Evolutionary conservation across 2,329 filamentous ascomycete species (phyloP), one percentile per base, ranked within the genome.

Genomic region (Aquanectria penicillioides): DNA sequence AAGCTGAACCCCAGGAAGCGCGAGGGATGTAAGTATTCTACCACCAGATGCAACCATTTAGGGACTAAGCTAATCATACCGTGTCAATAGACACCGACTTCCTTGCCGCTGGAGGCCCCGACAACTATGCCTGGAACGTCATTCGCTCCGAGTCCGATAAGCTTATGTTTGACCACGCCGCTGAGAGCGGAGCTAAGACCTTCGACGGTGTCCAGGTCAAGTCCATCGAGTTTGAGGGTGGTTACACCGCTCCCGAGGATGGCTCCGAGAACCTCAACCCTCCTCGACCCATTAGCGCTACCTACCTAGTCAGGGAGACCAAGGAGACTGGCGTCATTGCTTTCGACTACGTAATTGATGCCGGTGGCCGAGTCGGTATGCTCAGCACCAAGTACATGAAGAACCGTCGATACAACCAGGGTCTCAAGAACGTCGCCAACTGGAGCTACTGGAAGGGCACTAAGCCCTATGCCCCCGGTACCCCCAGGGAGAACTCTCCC

Each of bases 331-430:
- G 81, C 11, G 64, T 53, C 2, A 79, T 83, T 49, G 65, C 54
- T 1, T 83, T 83, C 57, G 69, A 83, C 5, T 83, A 82, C 52
- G 40, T 84, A 15, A 66, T 84, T 1, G 81, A 85, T 66, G 82
- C 81, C 0, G 79, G 73, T 47, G 82, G 82, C 3, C 73, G 82
- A 11, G 60, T 57, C 1, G 81, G 81, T 3, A 44, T 84, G 3
- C 17, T 84, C 10, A 76, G 71, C 44, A 84, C 79, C 17, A 81
- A 81, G 61, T 83, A 83, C 61, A 53, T 80, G 20, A 82, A 81
- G 69, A 81, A 81, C 61, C 76, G 82, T 1, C 71, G 68, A 4
- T 80, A 72, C 62, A 85, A 83, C 64, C 60, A 79, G 33, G 77
- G 73, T 0, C 70, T 84, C 17, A 83, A 83, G 70, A 84, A 82